Conservation (phyloP, 495 filamentous ascomycete genomes). For the Paragyromitra xinjiangensis region DNA sequence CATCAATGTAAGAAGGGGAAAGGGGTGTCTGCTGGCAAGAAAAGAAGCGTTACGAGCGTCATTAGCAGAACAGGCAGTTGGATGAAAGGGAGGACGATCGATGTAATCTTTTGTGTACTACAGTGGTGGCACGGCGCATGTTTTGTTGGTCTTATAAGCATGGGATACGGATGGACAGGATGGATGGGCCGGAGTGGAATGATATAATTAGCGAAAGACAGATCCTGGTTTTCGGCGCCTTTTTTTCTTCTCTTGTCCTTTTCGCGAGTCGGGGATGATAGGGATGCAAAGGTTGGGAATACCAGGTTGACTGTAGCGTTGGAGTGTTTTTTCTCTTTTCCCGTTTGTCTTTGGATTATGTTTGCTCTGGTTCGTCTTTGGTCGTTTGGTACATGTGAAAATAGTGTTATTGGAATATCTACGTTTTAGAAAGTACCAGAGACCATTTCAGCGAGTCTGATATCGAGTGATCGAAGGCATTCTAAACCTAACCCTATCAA, state of each 20-base stretch:
- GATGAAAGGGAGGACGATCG: constrained; percentile 33
- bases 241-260: constrained; percentile 17
- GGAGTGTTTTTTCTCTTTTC: constrained; percentile 17
- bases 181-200: constrained; percentile 31
- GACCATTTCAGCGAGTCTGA: not conserved
- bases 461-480: constrained; percentile 38
- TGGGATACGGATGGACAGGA: constrained; percentile 40
- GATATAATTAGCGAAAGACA: constrained; percentile 50
- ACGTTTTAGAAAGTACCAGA: constrained; percentile 31
- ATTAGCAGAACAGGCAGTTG: constrained; percentile 31
- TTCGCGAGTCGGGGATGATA: constrained; percentile 21
- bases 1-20: constrained; percentile 8
- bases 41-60: constrained; percentile 46
- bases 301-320: constrained; percentile 20
- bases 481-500: constrained; percentile 44
- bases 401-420: constrained; percentile 30
- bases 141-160: constrained; percentile 50
- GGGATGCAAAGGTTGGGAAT: constrained; percentile 8
- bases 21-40: constrained; percentile 39
- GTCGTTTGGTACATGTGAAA: constrained; percentile 29
- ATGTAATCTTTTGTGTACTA: constrained; percentile 52
- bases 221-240: constrained; percentile 10
- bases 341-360: constrained; percentile 4
- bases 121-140: constrained; percentile 48
- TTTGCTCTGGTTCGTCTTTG: constrained; percentile 19